phyloP scores from a whole-genome alignment of 257 asterid genomes.

The Verbena officinalis region DNA sequence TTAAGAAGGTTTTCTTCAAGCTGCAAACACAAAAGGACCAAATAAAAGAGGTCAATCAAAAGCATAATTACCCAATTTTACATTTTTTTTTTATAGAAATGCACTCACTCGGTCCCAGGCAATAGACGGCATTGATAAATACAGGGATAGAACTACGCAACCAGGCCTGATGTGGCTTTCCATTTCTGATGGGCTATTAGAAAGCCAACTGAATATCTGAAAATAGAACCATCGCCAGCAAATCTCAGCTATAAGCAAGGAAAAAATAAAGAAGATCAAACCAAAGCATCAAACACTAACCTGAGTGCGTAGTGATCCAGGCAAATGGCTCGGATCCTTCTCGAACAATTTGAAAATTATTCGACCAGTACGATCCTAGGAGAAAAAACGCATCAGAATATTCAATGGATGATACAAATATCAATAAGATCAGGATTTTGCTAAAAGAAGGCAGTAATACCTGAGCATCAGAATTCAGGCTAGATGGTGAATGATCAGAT shows the following conservation, averaged over 20 bases:
- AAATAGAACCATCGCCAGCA: conserved; percentile 40
- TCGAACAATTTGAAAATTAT: conserved; percentile 88
- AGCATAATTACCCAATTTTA: not conserved
- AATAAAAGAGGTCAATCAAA: conserved; percentile 30
- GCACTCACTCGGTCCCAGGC: conserved; percentile 84
- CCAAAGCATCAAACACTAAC: conserved; percentile 40
- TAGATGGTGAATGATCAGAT: conserved; percentile 84
- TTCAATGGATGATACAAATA: not conserved
- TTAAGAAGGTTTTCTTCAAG: conserved; percentile 66
- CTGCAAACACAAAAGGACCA: conserved; percentile 44
- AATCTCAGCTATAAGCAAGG: conserved; percentile 14
- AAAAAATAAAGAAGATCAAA: conserved; percentile 7
- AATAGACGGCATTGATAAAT: conserved; percentile 69
- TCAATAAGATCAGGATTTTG: not conserved
- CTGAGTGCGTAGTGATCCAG: conserved; percentile 72
- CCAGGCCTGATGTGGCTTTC: conserved; percentile 97
- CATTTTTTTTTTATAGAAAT: conserved; percentile 20
- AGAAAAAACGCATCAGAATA: conserved; percentile 18
- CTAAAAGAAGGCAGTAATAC: conserved; percentile 36
- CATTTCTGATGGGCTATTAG: conserved; percentile 88
- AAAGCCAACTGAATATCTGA: conserved; percentile 86
- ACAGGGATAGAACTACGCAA: conserved; percentile 74
- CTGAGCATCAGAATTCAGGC: conserved; percentile 67
- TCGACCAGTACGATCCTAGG: conserved; percentile 86
- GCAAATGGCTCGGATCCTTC: conserved; percentile 93